Evolutionary conservation across 176 grass and related monocot genomes (phyloP), one percentile per base, ranked within the genome.

Genomic region (Raddia distichophylla): DNA sequence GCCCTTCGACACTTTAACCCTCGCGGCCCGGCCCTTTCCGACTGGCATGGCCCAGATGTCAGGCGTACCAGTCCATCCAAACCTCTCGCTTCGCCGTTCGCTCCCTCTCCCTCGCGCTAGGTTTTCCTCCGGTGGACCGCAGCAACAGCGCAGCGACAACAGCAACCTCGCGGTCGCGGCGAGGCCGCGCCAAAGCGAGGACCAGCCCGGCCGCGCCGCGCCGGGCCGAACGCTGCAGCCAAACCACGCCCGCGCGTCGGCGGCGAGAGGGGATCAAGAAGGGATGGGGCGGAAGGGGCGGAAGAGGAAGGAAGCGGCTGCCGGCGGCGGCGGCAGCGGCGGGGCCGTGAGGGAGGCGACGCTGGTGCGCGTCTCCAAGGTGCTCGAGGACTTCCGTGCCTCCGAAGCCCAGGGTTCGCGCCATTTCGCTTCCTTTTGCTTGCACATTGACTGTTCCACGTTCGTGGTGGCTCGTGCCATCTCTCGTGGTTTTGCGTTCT

Each of bases 391-490:
- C 18, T 95, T 98, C 75, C 86, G 65, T 60, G 77, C 61, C 45
- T 93, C 92, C 47, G 68, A 95, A 19, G 81, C 67, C 11, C 27
- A 88, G 70, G 95, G 95, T 98, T 84, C 60, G 85, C 57, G 5
- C 48, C 64, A 47, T 91, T 7, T 71, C 44, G 9, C 20, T 35
- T 60, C 5, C 60, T 33, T n/a, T n/a, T 42, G 2, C 60, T 33
- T n/a, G 27, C 47, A 4, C 35, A 17, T 85, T 18, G 52, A 0
- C 6, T 20, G 4, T 8, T 64, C 57, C 55, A 1, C 34, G 13
- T 79, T 13, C 5, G 1, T 6, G 16, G 18, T 19, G 45, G n/a
- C 27, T 51, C 33, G 62, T 18, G 67, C 20, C 22, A 45, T 61
- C 67, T 37, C 4, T 59, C 73, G 10, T 76, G 46, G 10, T 65